Evolutionary conservation across 2,329 filamentous ascomycete species (phyloP).

Genomic region (Apiospora kogelbergensis): DNA sequence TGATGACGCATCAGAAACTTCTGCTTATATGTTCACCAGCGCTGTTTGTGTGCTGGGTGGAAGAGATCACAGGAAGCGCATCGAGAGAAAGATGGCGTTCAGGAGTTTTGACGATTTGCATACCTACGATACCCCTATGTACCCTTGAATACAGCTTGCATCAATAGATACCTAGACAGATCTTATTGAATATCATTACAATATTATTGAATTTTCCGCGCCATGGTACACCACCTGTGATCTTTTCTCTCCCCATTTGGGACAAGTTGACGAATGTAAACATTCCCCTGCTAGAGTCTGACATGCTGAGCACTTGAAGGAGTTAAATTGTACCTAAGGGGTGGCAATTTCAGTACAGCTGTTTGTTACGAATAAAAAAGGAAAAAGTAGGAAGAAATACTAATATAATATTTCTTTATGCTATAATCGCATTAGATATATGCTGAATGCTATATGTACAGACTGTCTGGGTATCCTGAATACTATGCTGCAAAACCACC

Average conservation of each 20-base stretch:
- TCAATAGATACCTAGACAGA: not conserved
- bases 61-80: not conserved
- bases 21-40: not conserved
- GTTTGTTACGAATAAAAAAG: not conserved
- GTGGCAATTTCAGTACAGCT: no score
- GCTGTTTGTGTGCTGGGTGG: not conserved
- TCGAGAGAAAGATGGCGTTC: not conserved
- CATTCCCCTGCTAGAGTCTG: not conserved
- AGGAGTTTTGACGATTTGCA: not conserved
- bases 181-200: not conserved
- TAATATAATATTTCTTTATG: no score
- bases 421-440: no score
- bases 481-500: not conserved
- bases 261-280: no score
- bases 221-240: no score
- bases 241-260: no score
- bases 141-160: not conserved
- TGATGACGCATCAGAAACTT: not conserved
- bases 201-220: not conserved
- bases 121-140: constrained; percentile 1
- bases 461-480: not conserved
- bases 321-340: no score
- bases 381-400: not conserved
- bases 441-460: not conserved
- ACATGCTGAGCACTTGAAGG: not conserved